Evolutionary conservation across 305 asterid species (phyloP), one percentile per base, ranked within the genome.

Genomic region (Petunia hybrid): DNA sequence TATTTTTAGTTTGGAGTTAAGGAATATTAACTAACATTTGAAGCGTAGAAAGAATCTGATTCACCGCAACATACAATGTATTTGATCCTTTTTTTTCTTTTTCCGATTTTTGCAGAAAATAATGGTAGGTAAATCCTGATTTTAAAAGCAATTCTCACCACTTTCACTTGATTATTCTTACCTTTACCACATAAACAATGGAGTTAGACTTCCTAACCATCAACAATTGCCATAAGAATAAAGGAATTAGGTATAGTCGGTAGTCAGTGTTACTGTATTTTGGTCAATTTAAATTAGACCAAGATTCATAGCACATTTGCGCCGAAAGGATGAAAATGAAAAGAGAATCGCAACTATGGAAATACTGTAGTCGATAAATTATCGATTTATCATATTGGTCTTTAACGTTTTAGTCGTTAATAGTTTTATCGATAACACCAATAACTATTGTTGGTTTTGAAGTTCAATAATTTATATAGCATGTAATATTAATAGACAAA

Each of bases 151-250:
- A 67, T 41, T 67, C 6, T 41, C 22, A 6, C 38, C 38, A 67
- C 10, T 6, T 3, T 13, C 74, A 67, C 53, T 6, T 67, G 55
- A 67, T n/a, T 67, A 67, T 41, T 41, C 74, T 67, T 41, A 67
- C 14, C n/a, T 41, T 3, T 41, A 41, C 14, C 7, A 59, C 10
- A n/a, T n/a, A n/a, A 60, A 60, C 22, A 16, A 60, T 60, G 8
- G 39, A 60, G 3, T 60, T 16, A 16, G 64, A 4, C 12, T 59
- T 59, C 40, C 5, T 0, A 61, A 61, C 31, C 40, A 67, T 65
- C 39, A 67, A 66, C 6, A 40, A 67, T 6, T 67, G 55, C 8
- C 55, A n/a, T 36, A 42, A 67, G 75, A 67, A 67, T 67, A 67
- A 14, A 67, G 36, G 38, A 42, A 6, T 67, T 67, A 42, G 38